Evolutionary conservation across 805 yeast species (phyloP).

Genomic region (Kluyveromyces dobzhanskii): DNA sequence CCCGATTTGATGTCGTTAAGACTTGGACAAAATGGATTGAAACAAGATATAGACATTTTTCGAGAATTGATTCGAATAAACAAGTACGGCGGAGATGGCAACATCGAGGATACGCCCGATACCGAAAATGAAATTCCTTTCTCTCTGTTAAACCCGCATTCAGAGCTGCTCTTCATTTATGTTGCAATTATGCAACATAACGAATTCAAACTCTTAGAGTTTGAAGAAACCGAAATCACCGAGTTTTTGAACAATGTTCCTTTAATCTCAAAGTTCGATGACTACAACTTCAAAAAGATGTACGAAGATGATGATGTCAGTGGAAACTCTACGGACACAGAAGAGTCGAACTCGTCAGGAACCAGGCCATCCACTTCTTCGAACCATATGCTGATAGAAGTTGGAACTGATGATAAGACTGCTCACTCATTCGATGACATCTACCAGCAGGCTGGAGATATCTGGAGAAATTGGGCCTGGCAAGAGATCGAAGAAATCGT

Average conservation of each 20-base stretch:
- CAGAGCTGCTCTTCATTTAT: slow-evolving; percentile 66
- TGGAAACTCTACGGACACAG: slow-evolving; percentile 9
- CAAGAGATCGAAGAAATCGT: slow-evolving; percentile 41
- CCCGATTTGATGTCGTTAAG: slow-evolving; percentile 27
- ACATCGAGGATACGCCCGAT: slow-evolving; percentile 2
- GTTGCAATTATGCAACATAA: slow-evolving; percentile 74
- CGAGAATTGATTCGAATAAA: slow-evolving; percentile 23
- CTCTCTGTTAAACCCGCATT: slow-evolving; percentile 61
- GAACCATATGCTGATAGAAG: slow-evolving; percentile 24
- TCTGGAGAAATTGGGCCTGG: slow-evolving; percentile 81
- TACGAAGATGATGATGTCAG: slow-evolving; percentile 10
- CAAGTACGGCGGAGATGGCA: slow-evolving; percentile 12
- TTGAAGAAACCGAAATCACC: slow-evolving; percentile 83
- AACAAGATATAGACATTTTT: slow-evolving; percentile 23
- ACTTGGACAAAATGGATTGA: slow-evolving; percentile 19
- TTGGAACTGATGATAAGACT: slow-evolving; percentile 36
- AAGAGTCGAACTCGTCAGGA: slow-evolving; percentile 10
- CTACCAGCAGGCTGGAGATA: slow-evolving; percentile 71
- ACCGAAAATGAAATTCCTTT: slow-evolving; percentile 15
- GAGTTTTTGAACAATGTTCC: slow-evolving; percentile 56
- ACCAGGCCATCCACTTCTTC: slow-evolving; percentile 11
- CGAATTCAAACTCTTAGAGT: slow-evolving; percentile 69
- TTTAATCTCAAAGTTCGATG: slow-evolving; percentile 27
- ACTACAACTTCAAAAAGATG: slow-evolving; percentile 22
- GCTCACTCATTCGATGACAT: slow-evolving; percentile 63